A percentile compares a stretch with the other conserved stretches of the same genome.
These are phyloP conservation scores for Phoma sp. DNA, from an alignment of 2,329 filamentous ascomycete species.

Conservation along the genomic window DNA sequence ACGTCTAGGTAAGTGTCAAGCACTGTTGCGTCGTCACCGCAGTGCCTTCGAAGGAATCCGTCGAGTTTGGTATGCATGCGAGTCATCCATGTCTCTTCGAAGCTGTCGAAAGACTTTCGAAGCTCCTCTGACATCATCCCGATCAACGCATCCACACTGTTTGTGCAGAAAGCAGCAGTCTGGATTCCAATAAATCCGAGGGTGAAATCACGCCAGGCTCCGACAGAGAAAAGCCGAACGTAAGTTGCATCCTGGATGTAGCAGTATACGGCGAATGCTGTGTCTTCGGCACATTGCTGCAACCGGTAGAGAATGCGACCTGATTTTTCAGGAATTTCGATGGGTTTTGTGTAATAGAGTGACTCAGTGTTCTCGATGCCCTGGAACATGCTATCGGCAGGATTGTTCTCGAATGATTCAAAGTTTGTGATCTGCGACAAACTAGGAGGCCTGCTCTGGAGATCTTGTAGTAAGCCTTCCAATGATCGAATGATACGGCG, in stretches of 20 bases:
- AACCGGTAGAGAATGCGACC: conserved; percentile 5
- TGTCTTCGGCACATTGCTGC: conserved; percentile 16
- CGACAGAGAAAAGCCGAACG: conserved; percentile 34
- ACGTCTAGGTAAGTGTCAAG: not conserved
- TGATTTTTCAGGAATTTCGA: not conserved
- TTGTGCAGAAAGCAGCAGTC: conserved; percentile 42
- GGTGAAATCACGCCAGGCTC: conserved; percentile 41
- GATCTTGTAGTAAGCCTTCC: not conserved
- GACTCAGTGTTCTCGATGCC: conserved; percentile 2
- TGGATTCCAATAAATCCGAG: conserved; percentile 38
- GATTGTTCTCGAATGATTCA: not conserved
- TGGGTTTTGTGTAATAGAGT: not conserved
- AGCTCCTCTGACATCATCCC: not conserved
- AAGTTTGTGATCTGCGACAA: not conserved
- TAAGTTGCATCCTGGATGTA: conserved; percentile 40
- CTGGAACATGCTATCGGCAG: conserved; percentile 2
- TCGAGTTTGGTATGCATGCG: conserved; percentile 1
- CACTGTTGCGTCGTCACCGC: not conserved
- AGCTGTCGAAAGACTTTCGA: not conserved
- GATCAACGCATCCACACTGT: conserved; percentile 29
- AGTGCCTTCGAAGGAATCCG: conserved; percentile 1
- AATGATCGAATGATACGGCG: conserved; percentile 17
- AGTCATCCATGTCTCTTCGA: not conserved
- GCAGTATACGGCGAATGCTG: conserved; percentile 28
- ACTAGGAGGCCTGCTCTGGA: conserved; percentile 8